Evolutionary conservation across 306 rosid species (phyloP).

Genomic region (Vicia sativa): DNA sequence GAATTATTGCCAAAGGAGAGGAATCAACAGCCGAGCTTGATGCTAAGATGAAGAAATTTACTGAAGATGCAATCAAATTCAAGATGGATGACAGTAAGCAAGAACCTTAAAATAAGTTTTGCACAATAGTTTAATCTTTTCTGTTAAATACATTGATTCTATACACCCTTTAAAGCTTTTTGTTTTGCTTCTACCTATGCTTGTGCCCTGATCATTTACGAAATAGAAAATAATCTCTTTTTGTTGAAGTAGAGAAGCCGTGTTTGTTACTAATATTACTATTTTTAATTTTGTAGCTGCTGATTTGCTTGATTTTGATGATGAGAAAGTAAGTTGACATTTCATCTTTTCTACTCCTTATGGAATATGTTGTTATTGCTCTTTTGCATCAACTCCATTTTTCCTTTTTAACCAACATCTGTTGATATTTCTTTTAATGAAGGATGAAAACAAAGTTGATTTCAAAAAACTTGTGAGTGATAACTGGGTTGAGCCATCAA

Average conservation of each 20-base stretch:
- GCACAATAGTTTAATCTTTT: slow-evolving; percentile 3
- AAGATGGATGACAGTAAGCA: slow-evolving; percentile 98
- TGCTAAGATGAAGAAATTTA: slow-evolving; percentile 98
- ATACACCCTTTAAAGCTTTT: not conserved
- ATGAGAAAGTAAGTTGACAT: slow-evolving; percentile 68
- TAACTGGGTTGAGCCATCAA: slow-evolving; percentile 96
- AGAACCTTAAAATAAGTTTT: slow-evolving; percentile 13
- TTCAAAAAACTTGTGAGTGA: slow-evolving; percentile 96
- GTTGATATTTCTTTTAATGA: slow-evolving; percentile 25
- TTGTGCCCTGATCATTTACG: slow-evolving; percentile 2
- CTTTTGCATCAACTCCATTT: slow-evolving; percentile 10
- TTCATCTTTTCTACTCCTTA: slow-evolving; percentile 5
- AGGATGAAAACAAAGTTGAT: slow-evolving; percentile 92
- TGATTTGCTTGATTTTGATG: slow-evolving; percentile 95
- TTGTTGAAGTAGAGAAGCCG: slow-evolving; percentile 24
- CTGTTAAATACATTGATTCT: not conserved
- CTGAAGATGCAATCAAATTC: slow-evolving; percentile 98
- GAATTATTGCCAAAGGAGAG: slow-evolving; percentile 97
- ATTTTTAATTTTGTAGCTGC: slow-evolving; percentile 65
- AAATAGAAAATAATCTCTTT: slow-evolving; percentile 4
- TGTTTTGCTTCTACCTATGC: slow-evolving; percentile 1
- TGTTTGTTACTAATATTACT: slow-evolving; percentile 38
- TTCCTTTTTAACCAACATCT: slow-evolving; percentile 9
- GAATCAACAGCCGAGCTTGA: slow-evolving; percentile 98
- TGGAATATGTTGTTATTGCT: slow-evolving; percentile 4